Evolutionary conservation across 352 stramenopile species (phyloP), one percentile per base, ranked within the genome.

Genomic region (Globisporangium cylindrosporum): DNA sequence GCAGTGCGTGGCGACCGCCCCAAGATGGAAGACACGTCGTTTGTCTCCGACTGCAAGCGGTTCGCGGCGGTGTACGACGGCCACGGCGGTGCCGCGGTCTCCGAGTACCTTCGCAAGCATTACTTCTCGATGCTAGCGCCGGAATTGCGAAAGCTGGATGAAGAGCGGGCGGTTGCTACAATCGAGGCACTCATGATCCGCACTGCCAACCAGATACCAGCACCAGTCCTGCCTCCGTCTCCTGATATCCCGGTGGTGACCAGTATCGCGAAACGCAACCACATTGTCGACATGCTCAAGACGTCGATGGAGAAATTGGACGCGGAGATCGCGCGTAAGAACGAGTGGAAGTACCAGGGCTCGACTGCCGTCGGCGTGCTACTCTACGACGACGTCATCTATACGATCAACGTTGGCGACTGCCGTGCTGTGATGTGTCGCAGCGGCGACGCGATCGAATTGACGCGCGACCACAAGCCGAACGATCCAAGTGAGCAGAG

Each of bases 351-450:
- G 60, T 89, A 81, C 18, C 82, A 93, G 61, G 89, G 89, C 32
- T 93, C 89, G 15, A 96, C 89, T 0, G 88, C 81, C 0, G 79
- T 86, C 0, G 86, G 84, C 4, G 81, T 94, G 59, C 72, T 94
- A 18, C 61, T 96, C 18, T 88, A 85, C 54, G 84, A 93, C 48
- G 87, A 95, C 59, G 73, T 83, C 9, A 85, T 96, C 55, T 87
- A 91, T 64, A 88, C 83, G 36, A 66, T 94, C 25, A 99, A 99
- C 71, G 87, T 98, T n/a, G 97, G 97, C 25, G 97, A 99, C 68
- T 98, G 87, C 71, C 91, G 97, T 32, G 96, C 95, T 4, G 89
- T 99, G 34, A 76, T 99, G 61, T 97, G 93, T 73, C 87, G 95
- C 43, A 78, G 68, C 18, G 89, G 89, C 41, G 67, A 91, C 14